These are phyloP conservation scores for Trypanosoma scelopori DNA, from an alignment of 208 protist species.

Conservation along the genomic window DNA sequence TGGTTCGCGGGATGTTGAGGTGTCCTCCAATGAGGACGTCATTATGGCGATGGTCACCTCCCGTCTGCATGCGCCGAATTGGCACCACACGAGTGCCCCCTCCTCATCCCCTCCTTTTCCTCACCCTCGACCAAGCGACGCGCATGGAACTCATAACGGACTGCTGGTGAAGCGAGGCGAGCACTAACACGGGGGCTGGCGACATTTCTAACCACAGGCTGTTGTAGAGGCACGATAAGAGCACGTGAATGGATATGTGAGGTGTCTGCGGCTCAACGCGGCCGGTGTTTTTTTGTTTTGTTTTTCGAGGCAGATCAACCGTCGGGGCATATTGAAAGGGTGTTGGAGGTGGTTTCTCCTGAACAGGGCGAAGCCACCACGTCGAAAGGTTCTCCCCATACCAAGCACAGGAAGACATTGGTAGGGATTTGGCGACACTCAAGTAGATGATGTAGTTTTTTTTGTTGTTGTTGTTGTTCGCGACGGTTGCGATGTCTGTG, in stretches of 20 bases:
- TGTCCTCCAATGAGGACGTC: conserved; percentile 12
- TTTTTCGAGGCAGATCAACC: no score
- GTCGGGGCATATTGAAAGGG: no score
- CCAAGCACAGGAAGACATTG: neutral
- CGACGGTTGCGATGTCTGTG: no score
- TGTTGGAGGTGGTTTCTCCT: no score
- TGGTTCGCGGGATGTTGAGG: neutral
- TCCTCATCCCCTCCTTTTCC: no score
- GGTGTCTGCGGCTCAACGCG: no score
- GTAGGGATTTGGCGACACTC: neutral
- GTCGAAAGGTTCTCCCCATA: neutral
- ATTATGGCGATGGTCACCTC: neutral
- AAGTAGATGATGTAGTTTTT: neutral
- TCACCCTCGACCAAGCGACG: neutral
- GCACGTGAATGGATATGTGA: no score
- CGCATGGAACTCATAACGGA: neutral
- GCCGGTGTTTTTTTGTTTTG: no score
- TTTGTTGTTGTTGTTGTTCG: neutral
- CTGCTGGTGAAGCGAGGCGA: neutral
- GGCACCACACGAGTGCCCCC: no score
- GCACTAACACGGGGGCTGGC: neutral
- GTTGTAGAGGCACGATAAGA: no score
- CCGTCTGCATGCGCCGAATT: neutral
- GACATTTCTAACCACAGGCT: no score
- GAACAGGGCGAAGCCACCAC: neutral